Conservation (phyloP, 2,329 filamentous ascomycete species). For the Dothiorella sarmentorum region DNA sequence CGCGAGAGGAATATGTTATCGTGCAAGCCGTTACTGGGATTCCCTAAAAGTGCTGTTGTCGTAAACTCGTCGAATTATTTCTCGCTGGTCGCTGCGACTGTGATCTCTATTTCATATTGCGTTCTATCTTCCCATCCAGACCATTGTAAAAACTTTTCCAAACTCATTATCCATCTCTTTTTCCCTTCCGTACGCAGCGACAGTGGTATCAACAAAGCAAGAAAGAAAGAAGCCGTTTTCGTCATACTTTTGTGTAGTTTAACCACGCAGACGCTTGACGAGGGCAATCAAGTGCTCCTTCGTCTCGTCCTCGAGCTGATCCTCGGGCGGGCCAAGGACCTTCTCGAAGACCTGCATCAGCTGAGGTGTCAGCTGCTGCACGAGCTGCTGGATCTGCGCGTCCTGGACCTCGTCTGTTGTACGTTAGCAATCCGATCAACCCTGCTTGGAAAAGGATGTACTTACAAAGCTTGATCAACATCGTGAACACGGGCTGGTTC, state of each 20-base stretch:
- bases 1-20: no score
- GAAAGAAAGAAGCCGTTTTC: constrained; percentile 11
- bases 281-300: constrained; percentile 63
- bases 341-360: constrained; percentile 69
- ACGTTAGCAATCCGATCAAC: neutral
- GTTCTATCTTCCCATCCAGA: neutral
- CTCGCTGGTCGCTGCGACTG: no score
- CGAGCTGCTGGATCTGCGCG: constrained; percentile 64
- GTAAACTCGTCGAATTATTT: no score
- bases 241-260: neutral
- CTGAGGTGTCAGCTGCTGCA: constrained; percentile 66
- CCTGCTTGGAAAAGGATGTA: constrained; percentile 25
- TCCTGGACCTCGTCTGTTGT: constrained; percentile 37
- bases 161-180: constrained; percentile 10
- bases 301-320: constrained; percentile 72
- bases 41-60: no score
- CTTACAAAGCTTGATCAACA: constrained; percentile 82
- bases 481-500: constrained; percentile 89
- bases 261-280: constrained; percentile 50
- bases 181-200: constrained; percentile 5
- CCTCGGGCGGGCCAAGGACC: constrained; percentile 67
- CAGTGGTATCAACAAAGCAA: constrained; percentile 19
- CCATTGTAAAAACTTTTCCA: neutral
- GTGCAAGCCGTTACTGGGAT: no score
- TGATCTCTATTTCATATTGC: neutral